phyloP scores from a whole-genome alignment of 495 filamentous ascomycete species.

The Aspergillus indologenus region DNA sequence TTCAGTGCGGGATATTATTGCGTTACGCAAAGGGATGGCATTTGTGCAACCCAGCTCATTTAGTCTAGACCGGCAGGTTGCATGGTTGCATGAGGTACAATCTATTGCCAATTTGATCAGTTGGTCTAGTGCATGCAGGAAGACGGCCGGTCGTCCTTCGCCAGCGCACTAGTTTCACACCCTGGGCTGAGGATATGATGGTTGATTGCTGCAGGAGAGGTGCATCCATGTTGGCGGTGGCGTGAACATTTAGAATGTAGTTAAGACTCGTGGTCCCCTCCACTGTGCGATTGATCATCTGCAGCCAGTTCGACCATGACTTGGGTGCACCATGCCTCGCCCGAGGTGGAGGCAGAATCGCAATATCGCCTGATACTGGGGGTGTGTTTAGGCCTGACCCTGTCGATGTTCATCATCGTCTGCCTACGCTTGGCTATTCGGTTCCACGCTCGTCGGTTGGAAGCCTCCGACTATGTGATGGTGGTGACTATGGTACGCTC shows the following conservation, averaged over 20 bases:
- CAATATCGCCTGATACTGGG: conserved; percentile 42
- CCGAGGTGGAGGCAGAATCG: conserved; percentile 39
- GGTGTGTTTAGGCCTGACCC: conserved; percentile 42
- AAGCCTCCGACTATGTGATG: conserved; percentile 48
- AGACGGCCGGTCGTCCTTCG: too few relatives aligned
- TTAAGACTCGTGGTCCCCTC: not conserved
- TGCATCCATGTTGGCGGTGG: too few relatives aligned
- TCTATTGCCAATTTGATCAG: not conserved
- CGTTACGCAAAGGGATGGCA: not conserved
- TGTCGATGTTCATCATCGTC: conserved; percentile 37
- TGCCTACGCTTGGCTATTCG: conserved; percentile 36
- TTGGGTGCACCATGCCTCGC: conserved; percentile 45
- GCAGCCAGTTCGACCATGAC: conserved; percentile 25
- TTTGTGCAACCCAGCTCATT: not conserved
- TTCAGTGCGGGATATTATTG: not conserved
- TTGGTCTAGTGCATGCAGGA: not conserved
- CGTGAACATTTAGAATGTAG: too few relatives aligned
- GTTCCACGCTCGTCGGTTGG: conserved; percentile 33
- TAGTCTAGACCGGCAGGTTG: too few relatives aligned
- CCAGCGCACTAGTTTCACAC: too few relatives aligned
- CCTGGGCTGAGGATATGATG: too few relatives aligned
- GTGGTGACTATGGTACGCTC: conserved; percentile 38
- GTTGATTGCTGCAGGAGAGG: not conserved
- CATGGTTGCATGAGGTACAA: too few relatives aligned
- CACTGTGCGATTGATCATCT: not conserved